Evolutionary conservation across 768 basidiomycete species (phyloP), one percentile per base, ranked within the genome.

Genomic region (Lanmaoa pseudosensibilis): DNA sequence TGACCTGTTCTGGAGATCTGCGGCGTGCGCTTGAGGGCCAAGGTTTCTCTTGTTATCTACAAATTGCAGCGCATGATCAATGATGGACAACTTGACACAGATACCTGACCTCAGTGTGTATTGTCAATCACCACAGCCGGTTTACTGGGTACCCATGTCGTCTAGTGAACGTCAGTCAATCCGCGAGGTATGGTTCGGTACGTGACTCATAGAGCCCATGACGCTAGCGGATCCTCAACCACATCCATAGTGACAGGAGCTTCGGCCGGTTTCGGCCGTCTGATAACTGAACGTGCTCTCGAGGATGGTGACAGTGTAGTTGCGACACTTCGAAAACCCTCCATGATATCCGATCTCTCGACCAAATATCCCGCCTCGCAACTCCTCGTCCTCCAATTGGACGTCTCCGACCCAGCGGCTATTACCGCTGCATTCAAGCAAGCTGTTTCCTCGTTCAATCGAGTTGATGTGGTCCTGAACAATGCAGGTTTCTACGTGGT

Each of bases 381-480:
- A 21, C 71, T 82, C 6, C 66, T 78, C 54, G 64, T 76, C 52
- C 60, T 80, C 55, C 69, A 67, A 45, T 65, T 81, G 44, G 80
- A 82, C 56, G 78, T 81, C 32, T 71, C 70, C 3, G 63, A 65
- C 4, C 41, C 58, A 2, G 52, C 58, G 6, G 71, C 76, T 0
- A 72, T 80, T 54, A 46, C 55, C 6, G 54, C 61, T 21, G 78
- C 74, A 12, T 81, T 82, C 56, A 57, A 60, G 1, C 55, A 64
- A 40, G 70, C 75, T 0, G 63, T 71, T 38, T 59, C 64, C 5
- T 54, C 63, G 12, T 80, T 80, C 62, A 71, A 71, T 4, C 63
- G 76, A 23, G 56, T 80, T 11, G 80, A 80, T 52, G 73, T 80
- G 38, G 79, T 81, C 13, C 67, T 77, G 51, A 79, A 75, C 53